These are phyloP conservation scores for Infundibulicybe gibba DNA, from an alignment of 768 basidiomycete genomes.

Conservation along the genomic window DNA sequence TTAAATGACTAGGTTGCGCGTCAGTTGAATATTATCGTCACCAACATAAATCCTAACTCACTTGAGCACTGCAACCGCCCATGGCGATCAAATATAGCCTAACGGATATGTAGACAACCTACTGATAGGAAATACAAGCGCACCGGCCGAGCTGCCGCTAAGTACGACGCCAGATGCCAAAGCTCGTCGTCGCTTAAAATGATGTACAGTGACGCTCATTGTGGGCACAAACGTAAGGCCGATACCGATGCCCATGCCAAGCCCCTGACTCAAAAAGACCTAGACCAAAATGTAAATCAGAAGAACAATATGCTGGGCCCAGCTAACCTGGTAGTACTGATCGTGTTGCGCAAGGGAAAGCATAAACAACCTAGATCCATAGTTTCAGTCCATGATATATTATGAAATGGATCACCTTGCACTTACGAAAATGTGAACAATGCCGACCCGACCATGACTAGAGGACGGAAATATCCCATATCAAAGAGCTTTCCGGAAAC, in stretches of 20 bases:
- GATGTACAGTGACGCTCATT: slow-evolving; percentile 49
- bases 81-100: too few species aligned
- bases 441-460: slow-evolving; percentile 30
- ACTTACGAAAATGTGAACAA: slow-evolving; percentile 42
- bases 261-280: slow-evolving; percentile 52
- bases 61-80: slow-evolving; percentile 16
- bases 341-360: slow-evolving; percentile 43
- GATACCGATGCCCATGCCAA: slow-evolving; percentile 56
- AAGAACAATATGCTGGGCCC: too few species aligned
- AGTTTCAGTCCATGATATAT: too few species aligned
- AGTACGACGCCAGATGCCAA: slow-evolving; percentile 55
- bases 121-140: slow-evolving; percentile 30
- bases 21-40: too few species aligned
- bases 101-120: neutral
- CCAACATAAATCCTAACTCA: neutral
- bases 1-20: slow-evolving; percentile 10
- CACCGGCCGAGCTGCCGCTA: slow-evolving; percentile 35
- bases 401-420: neutral
- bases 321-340: slow-evolving; percentile 38
- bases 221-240: slow-evolving; percentile 54
- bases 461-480: slow-evolving; percentile 46
- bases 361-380: slow-evolving; percentile 39
- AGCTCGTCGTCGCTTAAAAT: slow-evolving; percentile 43
- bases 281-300: neutral
- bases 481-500: slow-evolving; percentile 44